phyloP scores from a whole-genome alignment of 495 filamentous ascomycete species.

The Ascobolus immersus region DNA sequence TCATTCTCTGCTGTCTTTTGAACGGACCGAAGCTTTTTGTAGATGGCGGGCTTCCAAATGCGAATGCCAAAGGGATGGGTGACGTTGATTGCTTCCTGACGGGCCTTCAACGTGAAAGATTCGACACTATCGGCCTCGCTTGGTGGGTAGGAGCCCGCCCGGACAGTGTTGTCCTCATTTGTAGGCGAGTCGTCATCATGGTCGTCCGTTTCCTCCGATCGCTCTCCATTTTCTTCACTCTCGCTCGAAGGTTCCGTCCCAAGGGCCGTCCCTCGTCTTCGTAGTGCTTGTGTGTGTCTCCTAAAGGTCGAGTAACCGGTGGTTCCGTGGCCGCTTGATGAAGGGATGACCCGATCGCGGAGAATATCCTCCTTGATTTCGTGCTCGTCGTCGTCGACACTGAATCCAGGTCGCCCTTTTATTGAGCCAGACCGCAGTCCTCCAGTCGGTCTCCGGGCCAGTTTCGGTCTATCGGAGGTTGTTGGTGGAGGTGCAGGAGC shows the following conservation, averaged over 20 bases:
- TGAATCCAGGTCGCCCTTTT: conserved; percentile 42
- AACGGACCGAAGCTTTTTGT: conserved; percentile 92
- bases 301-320: conserved; percentile 43
- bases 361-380: conserved; percentile 46
- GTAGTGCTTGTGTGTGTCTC: conserved; percentile 34
- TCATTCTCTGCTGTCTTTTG: conserved; percentile 90
- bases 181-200: too few species aligned
- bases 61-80: conserved; percentile 97
- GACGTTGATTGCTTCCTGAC: conserved; percentile 94
- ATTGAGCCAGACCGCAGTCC: too few species aligned
- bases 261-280: conserved; percentile 22
- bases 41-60: conserved; percentile 93
- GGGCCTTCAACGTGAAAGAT: conserved; percentile 34
- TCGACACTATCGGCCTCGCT: conserved; percentile 53
- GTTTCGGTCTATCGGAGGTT: too few species aligned
- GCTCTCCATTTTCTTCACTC: conserved; percentile 10
- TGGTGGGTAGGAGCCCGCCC: conserved; percentile 19
- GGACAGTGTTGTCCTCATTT: conserved; percentile 23
- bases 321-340: conserved; percentile 16
- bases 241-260: conserved; percentile 10
- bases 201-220: conserved; percentile 18
- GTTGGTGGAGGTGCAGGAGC: too few species aligned
- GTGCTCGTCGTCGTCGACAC: conserved; percentile 66
- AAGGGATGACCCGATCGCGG: conserved; percentile 6
- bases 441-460: too few species aligned